Base-by-base conservation (phyloP, 2,329 filamentous ascomycete species). In the Talaromyces funiculosus region DNA sequence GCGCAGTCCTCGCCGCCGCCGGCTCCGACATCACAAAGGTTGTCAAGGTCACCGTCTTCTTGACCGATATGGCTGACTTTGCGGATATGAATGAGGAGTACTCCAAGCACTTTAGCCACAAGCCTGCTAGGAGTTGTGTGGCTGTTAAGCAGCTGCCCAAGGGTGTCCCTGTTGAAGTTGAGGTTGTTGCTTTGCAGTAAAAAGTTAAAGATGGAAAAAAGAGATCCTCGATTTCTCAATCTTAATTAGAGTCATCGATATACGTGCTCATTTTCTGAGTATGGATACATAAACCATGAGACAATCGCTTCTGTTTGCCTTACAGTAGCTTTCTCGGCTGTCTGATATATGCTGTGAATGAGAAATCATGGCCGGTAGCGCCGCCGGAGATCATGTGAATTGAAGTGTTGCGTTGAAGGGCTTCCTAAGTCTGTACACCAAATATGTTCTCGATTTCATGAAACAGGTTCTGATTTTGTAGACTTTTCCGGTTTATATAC, bases 41-140 rank as follows among this genome's bases (percentile, higher is more conserved):
- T 51, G 90, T 97, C 78, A 96, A 97, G 84, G 89, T 92, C 68
- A 90, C 87, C 73, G 78, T 96, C 72, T 97, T 97, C 83, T 80
- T 97, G 64, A 88, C 89, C 55, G 89, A 95, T 77, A 97, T 97
- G 93, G 84, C 82, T 64, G 83, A 94, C 78, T 97, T 97, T 72
- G 86, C 84, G 54, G 84, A 87, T 72, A 90, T 91, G 86, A 92
- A 91, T 75, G 82, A 82, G 67, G 82, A 87, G 53, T 91, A 90
- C 70, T 83, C 82, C 70, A 84, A 87, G 73, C 88, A 86, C 79
- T 91, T 90, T 77, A 68, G 71, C 26, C 83, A 86, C 71, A 86
- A 85, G 78, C 84, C 84, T 18, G 83, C 84, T 20, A 76, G 84
- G 56, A 84, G 82, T 74, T 87, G 84, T 72, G 83, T 87, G 55